Base-by-base conservation (phyloP, 2,329 filamentous ascomycete genomes). In the Sporothrix brasiliensis region DNA sequence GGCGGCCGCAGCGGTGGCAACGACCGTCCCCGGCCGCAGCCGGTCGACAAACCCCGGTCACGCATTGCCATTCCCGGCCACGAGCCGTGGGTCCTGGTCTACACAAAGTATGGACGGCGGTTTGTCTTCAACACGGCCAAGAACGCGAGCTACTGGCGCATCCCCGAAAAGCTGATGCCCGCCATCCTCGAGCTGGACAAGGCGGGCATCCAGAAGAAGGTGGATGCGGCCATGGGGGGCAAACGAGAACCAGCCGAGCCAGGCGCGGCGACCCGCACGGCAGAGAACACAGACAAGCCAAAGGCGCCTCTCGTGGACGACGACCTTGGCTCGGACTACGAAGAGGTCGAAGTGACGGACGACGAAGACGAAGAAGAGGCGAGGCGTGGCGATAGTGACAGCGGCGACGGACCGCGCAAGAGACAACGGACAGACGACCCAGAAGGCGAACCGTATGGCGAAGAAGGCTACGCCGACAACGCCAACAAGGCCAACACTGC, bases 111-210 rank as follows among this genome's bases (percentile, higher is more conserved):
- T 73, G 92, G 92, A 27, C 86, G 95, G 70, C 87, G 94, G 68
- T 99, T 99, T 77, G 93, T 94, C 2, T 92, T 97, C 82, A 97
- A 99, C 75, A 87, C 89, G 0, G 86, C 87, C 69, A 97, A 94
- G 74, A 92, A 94, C 50, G 86, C 93, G 74, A 98, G 94, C 79
- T 93, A 93, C 79, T 99, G 96, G 95, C 93, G 93, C 76, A 95
- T 97, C 76, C 95, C 95, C 0, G 88, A 92, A 69, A 90, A 95
- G 78, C 85, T 99, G 49, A 90, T 94, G 85, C 89, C 91, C 72
- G 93, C 88, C 16, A 92, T 95, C 69, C 75, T 90, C 67, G 86
- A 88, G 73, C 82, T 92, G 69, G 93, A 97, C 79, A 88, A 91
- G 78, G 88, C 90, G 74, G 87, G 88, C 71, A 90, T 90, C 80